Base-by-base conservation (phyloP, 352 stramenopile species). In the Pythium pyrilobum region DNA sequence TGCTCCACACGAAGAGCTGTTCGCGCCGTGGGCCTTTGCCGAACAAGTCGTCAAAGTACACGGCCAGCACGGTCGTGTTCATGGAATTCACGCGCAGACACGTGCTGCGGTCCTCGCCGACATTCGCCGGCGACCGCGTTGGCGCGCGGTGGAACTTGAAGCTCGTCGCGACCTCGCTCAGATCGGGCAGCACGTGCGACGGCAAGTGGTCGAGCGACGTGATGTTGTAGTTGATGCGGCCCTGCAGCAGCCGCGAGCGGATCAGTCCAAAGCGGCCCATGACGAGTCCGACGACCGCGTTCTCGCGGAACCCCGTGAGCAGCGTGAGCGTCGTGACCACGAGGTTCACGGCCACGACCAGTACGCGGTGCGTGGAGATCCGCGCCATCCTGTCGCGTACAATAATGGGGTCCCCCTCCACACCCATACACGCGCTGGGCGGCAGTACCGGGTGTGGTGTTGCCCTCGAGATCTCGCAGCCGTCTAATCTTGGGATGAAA, bases 191-290 rank as follows among this genome's bases (percentile, higher is more conserved):
- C 13, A 43, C 52, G 21, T 52, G 50, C 8, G 61, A 5, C 13
- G 77, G 39, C 16, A 77, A n/a, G 27, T 75, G 53, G 16, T 81
- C 71, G n/a, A 70, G 53, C 34, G 27, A 7, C 8, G 71, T 54
- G 23, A 69, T 53, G 38, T 68, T 42, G 52, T 81, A 84, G 53
- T 74, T 80, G 66, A 84, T 81, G 3, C 53, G 55, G 7, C 57
- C 58, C 0, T 74, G 55, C 5, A 41, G 15, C 18, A 85, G 53
- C 2, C 72, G 68, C 13, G 70, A 58, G 40, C 57, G 66, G 4
- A 70, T 39, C 28, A 50, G 41, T 7, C 48, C 51, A 45, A 56
- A 71, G 39, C 50, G 48, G 18, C 50, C 58, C 1, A 45, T 65
- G 16, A 59, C 15, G 18, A 57, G 37, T 24, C 50, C 45, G 12